These are phyloP conservation scores for Suhomyces sp. DNA, from an alignment of 805 yeast genomes.

Conservation along the genomic window DNA sequence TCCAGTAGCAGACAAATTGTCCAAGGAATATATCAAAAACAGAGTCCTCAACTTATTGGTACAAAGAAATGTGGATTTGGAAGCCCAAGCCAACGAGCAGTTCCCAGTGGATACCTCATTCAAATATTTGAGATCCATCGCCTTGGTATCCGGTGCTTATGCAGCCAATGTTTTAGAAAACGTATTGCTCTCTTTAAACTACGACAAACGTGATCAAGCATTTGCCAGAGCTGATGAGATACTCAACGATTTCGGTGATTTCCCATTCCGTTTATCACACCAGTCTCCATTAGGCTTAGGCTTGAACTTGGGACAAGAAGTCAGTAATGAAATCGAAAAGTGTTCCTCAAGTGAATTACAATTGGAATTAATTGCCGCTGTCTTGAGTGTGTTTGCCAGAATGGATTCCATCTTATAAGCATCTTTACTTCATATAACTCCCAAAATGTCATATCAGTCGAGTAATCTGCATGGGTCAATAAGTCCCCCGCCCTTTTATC, in stretches of 20 bases:
- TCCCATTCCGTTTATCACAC: constrained; percentile 64
- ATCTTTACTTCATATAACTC: no score
- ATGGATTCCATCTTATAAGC: constrained; percentile 83
- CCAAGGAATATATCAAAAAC: constrained; percentile 77
- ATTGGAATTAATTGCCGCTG: constrained; percentile 90
- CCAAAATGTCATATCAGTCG: no score
- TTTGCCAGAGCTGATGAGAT: constrained; percentile 93
- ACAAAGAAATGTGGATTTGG: constrained; percentile 61
- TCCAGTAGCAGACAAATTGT: constrained; percentile 82
- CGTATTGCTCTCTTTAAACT: constrained; percentile 70
- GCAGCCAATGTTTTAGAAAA: constrained; percentile 97
- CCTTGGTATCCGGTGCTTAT: constrained; percentile 83
- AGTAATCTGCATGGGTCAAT: no score
- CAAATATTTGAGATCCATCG: constrained; percentile 71
- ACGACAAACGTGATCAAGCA: constrained; percentile 89
- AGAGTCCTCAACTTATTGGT: constrained; percentile 71
- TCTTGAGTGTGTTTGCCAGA: constrained; percentile 82
- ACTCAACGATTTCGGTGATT: constrained; percentile 76
- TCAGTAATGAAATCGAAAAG: constrained; percentile 51
- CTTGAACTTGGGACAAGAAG: constrained; percentile 61
- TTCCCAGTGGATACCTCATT: constrained; percentile 70
- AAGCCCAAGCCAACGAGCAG: constrained; percentile 47
- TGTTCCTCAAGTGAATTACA: constrained; percentile 58
- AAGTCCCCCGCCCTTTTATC: no score
- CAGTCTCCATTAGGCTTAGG: constrained; percentile 70